These are phyloP conservation scores for Fusarium algeriense DNA, from an alignment of 2,329 filamentous ascomycete species.

Conservation along the genomic window DNA sequence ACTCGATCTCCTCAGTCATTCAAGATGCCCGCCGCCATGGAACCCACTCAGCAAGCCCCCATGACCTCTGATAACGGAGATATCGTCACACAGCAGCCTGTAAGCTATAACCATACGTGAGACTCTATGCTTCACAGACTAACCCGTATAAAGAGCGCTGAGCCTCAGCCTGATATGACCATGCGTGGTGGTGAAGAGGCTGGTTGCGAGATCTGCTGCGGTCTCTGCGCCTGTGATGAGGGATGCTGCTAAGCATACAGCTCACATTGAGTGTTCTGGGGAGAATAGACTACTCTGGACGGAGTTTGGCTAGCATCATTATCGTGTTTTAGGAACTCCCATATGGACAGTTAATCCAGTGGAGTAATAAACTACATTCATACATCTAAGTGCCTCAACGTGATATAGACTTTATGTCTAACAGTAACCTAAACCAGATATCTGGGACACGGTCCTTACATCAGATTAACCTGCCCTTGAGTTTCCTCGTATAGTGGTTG, in stretches of 20 bases:
- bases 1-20: conserved; percentile 5
- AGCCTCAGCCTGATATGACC: conserved; percentile 59
- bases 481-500: neutral
- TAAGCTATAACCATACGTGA: conserved; percentile 43
- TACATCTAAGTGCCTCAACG: neutral
- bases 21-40: conserved; percentile 58
- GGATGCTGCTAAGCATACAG: conserved; percentile 53
- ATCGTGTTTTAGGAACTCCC: conserved; percentile 22
- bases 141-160: conserved; percentile 47
- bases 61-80: conserved; percentile 55
- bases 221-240: conserved; percentile 60
- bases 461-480: neutral
- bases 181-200: conserved; percentile 61
- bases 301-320: conserved; percentile 33
- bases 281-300: conserved; percentile 5
- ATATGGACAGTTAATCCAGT: conserved; percentile 2
- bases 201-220: conserved; percentile 61
- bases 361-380: conserved; percentile 9
- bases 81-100: conserved; percentile 58
- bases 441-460: neutral
- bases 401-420: neutral
- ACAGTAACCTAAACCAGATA: conserved; percentile 1
- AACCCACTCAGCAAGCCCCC: conserved; percentile 59
- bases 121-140: neutral
- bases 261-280: neutral